Percentiles rank a stretch among this genome's conserved stretches.
These are phyloP conservation scores for Citrullus colocynthis DNA, from an alignment of 306 rosid species.

Conservation along the genomic window DNA sequence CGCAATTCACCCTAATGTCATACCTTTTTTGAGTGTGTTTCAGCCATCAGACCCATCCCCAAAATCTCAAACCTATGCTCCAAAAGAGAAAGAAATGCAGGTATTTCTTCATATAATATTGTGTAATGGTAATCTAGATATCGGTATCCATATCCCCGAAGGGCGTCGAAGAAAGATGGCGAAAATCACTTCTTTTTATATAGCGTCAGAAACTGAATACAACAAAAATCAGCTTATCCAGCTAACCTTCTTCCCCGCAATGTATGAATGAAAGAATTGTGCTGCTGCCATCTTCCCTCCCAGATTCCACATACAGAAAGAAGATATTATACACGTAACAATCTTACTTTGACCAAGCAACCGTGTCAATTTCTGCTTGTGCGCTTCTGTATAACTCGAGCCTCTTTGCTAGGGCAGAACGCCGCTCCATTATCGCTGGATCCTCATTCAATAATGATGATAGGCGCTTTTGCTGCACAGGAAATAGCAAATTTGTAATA, in stretches of 20 bases:
- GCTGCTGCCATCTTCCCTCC: conserved; percentile 9
- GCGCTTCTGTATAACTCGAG: conserved; percentile 84
- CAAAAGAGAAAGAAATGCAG: not conserved
- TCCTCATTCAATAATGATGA: conserved; percentile 82
- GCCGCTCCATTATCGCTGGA: conserved; percentile 85
- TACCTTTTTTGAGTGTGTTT: not conserved
- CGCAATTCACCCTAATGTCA: not conserved
- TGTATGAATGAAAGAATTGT: conserved; percentile 7
- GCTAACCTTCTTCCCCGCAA: conserved; percentile 1
- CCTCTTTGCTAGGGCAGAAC: conserved; percentile 61
- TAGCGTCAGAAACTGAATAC: not conserved
- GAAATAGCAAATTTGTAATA: not conserved
- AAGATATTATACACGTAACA: not conserved
- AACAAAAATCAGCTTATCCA: not conserved
- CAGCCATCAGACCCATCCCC: not conserved
- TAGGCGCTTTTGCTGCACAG: conserved; percentile 48
- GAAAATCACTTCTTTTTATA: conserved; percentile 3
- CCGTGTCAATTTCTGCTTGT: conserved; percentile 77
- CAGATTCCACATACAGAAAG: not conserved
- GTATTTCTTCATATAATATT: not conserved
- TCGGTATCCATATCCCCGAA: not conserved
- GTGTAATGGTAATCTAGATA: not conserved
- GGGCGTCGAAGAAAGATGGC: conserved; percentile 7
- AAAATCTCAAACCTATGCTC: not conserved
- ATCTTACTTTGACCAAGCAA: conserved; percentile 82